Conservation (phyloP, 208 protist genomes). For the Balamuthia mandrillaris region DNA sequence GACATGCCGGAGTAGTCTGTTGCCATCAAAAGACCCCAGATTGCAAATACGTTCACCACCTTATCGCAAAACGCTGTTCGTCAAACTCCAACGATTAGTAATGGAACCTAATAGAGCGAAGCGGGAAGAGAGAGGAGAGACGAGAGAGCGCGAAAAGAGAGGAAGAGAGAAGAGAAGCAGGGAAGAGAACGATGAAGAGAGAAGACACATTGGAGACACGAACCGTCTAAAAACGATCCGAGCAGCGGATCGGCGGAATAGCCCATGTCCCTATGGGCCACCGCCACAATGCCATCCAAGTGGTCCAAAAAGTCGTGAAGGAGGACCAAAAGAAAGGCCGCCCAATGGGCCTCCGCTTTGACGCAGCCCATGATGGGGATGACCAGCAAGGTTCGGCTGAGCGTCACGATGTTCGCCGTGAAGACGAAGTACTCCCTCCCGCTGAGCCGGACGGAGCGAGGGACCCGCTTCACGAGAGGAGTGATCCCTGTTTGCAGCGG, state of each 20-base stretch:
- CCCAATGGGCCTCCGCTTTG: background rate
- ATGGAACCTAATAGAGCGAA: too few relatives aligned
- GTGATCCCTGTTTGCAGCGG: background rate
- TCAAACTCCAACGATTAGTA: too few relatives aligned
- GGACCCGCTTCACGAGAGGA: background rate
- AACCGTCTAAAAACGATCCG: too few relatives aligned
- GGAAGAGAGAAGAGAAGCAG: too few relatives aligned
- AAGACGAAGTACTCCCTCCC: background rate
- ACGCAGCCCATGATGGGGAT: slow-evolving; percentile 27
- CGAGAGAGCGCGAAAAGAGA: too few relatives aligned
- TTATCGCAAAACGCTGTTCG: too few relatives aligned
- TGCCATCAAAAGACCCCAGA: too few relatives aligned
- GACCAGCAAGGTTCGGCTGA: slow-evolving; percentile 1
- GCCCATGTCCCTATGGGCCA: background rate
- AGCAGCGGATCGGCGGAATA: slow-evolving; percentile 12
- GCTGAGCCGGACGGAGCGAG: background rate
- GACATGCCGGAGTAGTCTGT: too few relatives aligned
- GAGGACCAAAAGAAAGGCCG: background rate
- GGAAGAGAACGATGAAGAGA: too few relatives aligned
- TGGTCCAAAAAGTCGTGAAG: slow-evolving; percentile 46
- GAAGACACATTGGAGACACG: too few relatives aligned
- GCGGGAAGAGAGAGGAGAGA: too few relatives aligned
- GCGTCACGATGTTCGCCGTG: slow-evolving; percentile 31
- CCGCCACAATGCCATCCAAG: slow-evolving; percentile 44
- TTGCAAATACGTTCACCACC: too few relatives aligned